phyloP scores from a whole-genome alignment of 768 basidiomycete species.

The Mycena kentingensis region DNA sequence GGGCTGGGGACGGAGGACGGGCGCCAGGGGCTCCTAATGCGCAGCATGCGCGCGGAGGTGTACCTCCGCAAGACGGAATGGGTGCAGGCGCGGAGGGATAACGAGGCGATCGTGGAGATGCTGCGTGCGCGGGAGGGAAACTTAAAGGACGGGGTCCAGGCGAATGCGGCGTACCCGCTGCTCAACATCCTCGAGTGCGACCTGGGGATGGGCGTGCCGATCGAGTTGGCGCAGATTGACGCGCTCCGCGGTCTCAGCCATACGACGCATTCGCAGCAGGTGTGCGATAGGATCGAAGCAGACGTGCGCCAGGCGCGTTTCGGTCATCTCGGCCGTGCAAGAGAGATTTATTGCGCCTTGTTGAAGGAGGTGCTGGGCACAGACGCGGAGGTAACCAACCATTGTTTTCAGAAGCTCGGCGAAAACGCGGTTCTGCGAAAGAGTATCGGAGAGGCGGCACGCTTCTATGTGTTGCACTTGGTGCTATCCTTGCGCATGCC shows the following conservation, averaged over 20 bases:
- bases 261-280: no score
- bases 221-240: no score
- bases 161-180: background rate
- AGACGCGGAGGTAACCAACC: background rate
- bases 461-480: no score
- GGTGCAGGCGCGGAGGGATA: background rate
- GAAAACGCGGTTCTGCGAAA: no score
- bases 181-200: no score
- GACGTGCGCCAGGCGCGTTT: no score
- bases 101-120: background rate
- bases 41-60: background rate
- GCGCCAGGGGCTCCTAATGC: background rate
- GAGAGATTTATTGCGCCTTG: background rate
- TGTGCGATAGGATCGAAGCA: no score
- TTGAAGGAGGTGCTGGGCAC: background rate
- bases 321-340: no score
- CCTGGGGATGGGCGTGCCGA: no score
- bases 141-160: no score
- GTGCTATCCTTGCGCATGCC: background rate
- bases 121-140: background rate
- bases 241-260: no score
- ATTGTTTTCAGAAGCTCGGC: slow-evolving; percentile 2
- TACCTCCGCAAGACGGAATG: background rate
- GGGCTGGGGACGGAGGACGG: background rate
- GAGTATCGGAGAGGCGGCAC: no score